These are phyloP conservation scores for Penicillium fuscoglaucum DNA, from an alignment of 2,329 filamentous ascomycete genomes.

Conservation along the genomic window DNA sequence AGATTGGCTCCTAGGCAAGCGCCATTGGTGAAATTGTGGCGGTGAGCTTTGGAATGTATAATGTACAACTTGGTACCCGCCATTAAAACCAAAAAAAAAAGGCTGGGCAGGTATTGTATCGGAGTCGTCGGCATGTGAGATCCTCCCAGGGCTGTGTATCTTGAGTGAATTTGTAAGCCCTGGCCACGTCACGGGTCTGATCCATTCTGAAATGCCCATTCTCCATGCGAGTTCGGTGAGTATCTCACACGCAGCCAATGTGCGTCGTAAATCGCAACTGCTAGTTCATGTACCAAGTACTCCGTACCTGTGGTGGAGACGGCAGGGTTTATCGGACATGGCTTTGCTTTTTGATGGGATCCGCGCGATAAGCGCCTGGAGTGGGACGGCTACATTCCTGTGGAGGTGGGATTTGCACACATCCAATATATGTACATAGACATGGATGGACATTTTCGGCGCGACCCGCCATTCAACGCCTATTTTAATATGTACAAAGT, in stretches of 20 bases:
- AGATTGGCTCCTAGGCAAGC: constrained; percentile 6
- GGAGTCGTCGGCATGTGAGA: constrained; percentile 2
- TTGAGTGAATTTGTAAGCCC: not conserved
- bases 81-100: not conserved
- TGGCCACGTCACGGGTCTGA: not conserved
- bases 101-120: not conserved
- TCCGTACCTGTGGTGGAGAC: not conserved
- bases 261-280: not conserved
- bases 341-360: not conserved
- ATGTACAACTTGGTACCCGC: not conserved
- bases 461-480: not conserved
- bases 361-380: constrained; percentile 9
- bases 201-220: not conserved
- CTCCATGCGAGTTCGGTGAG: not conserved
- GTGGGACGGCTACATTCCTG: not conserved
- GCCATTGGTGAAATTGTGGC: constrained; percentile 1
- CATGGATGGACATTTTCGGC: not conserved
- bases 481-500: not conserved
- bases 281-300: not conserved
- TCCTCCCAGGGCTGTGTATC: not conserved
- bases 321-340: not conserved
- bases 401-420: not conserved
- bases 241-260: not conserved
- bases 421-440: not conserved
- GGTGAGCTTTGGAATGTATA: constrained; percentile 2